Conservation (phyloP, 2,329 filamentous ascomycete genomes). For the Ophiostoma himal-ulmi region DNA sequence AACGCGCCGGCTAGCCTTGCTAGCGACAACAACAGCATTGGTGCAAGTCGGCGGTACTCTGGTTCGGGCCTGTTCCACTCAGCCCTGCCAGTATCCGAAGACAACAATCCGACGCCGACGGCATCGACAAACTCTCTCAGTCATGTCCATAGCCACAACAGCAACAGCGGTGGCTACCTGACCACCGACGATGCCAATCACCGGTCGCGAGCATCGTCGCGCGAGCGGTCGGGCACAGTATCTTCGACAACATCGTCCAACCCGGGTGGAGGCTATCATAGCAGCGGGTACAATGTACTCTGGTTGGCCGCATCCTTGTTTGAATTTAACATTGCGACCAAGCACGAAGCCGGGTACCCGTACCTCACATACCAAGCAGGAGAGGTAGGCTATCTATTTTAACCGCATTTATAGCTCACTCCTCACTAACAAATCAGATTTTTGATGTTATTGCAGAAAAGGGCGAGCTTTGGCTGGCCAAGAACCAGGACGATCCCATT, state of each 20-base stretch:
- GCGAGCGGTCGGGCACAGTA: conserved; percentile 47
- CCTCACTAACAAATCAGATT: conserved; percentile 45
- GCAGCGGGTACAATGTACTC: conserved; percentile 62
- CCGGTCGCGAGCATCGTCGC: conserved; percentile 52
- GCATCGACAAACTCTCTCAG: conserved; percentile 27
- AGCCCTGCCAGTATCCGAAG: conserved; percentile 73
- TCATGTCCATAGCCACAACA: background rate
- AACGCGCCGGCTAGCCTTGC: conserved; percentile 37
- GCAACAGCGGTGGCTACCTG: conserved; percentile 36
- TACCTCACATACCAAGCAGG: conserved; percentile 94
- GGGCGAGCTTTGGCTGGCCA: conserved; percentile 93
- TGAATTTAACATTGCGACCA: conserved; percentile 93
- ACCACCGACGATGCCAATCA: conserved; percentile 15
- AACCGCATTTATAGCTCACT: background rate
- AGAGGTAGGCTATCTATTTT: conserved; percentile 50
- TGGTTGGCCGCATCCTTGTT: conserved; percentile 93
- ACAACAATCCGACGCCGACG: conserved; percentile 24
- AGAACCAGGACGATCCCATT: conserved; percentile 85
- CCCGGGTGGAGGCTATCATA: background rate
- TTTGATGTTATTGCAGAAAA: conserved; percentile 94
- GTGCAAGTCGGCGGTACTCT: conserved; percentile 50
- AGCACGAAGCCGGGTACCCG: conserved; percentile 88
- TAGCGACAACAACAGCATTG: conserved; percentile 2
- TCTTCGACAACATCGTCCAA: conserved; percentile 20
- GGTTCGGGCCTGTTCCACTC: conserved; percentile 82